These are phyloP conservation scores for Cryptosporidium bovis DNA, from an alignment of 169 alveolate genomes.

Conservation along the genomic window DNA sequence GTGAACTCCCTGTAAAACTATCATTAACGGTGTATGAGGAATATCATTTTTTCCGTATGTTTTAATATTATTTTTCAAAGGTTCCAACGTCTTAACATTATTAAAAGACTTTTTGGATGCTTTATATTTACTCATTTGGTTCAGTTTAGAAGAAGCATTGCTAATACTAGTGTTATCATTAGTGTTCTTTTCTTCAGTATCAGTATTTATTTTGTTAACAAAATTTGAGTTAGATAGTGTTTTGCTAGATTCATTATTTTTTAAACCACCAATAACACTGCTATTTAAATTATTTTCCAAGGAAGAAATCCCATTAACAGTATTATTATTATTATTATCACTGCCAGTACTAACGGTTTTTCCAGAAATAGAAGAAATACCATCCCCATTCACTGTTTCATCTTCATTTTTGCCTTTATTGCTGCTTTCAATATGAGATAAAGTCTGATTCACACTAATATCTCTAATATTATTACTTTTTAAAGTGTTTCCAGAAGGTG, in stretches of 20 bases:
- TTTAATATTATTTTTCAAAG: not conserved
- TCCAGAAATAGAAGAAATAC: not conserved
- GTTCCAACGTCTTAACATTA: not conserved
- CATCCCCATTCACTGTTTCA: too few relatives aligned
- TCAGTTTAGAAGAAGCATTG: too few relatives aligned
- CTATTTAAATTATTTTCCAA: not conserved
- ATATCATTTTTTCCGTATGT: conserved; percentile 33
- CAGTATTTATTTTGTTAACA: too few relatives aligned
- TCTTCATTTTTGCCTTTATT: too few relatives aligned
- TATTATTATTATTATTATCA: not conserved
- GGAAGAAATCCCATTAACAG: not conserved
- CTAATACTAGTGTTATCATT: conserved; percentile 2
- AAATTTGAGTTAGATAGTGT: not conserved
- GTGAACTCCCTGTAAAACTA: conserved; percentile 67
- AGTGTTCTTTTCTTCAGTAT: not conserved
- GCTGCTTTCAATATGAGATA: too few relatives aligned
- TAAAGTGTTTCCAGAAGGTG: too few relatives aligned
- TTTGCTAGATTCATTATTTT: not conserved
- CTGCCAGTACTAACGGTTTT: not conserved
- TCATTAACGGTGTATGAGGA: conserved; percentile 54
- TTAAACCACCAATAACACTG: not conserved
- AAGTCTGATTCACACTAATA: too few relatives aligned
- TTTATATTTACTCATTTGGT: not conserved
- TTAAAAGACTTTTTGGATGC: not conserved
- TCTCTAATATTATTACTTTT: too few relatives aligned